Base-by-base conservation (phyloP, 306 rosid species). In the Dryas octopetala region DNA sequence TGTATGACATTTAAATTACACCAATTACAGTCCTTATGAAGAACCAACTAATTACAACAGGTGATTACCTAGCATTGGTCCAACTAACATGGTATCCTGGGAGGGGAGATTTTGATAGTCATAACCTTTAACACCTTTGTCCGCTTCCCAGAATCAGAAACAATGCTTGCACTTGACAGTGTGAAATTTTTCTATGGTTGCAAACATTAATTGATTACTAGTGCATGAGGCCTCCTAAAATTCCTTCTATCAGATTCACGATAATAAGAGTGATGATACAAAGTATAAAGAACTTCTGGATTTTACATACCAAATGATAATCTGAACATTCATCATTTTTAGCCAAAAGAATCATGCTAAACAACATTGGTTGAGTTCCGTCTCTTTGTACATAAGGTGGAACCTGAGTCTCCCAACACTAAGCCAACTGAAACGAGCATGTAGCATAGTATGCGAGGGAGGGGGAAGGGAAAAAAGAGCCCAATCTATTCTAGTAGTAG, bases 191-290 rank as follows among this genome's bases (percentile, higher is more conserved):
- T 28, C n/a, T 46, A 68, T 12, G 12, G 57, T 67, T 66, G 45
- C 57, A 26, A 47, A 67, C 19, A 32, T 32, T 32, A 38, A 11
- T 12, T 67, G 13, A 23, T n/a, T 12, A 14, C 14, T 17, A 67
- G 45, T 4, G 15, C 57, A 48, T 1, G 19, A 67, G 6, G 12
- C 19, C 55, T 23, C 57, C 43, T 45, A 66, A 12, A 23, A 32
- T 47, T 66, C 55, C 12, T 23, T 48, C 6, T 67, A 4, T 11
- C 71, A 67, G 58, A 66, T 32, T 12, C n/a, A 48, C 44, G 6
- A 67, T 67, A 19, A 6, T 26, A 26, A 66, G 19, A 66, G 47
- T 47, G 55, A 66, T 47, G 71, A 66, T 44, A 46, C 47, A n/a
- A 47, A 19, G 54, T 23, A n/a, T 10, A 6, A 46, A 47, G 43